Evolutionary conservation across 2,329 filamentous ascomycete species (phyloP), one percentile per base, ranked within the genome.

Genomic region (Penicillium capsulatum): DNA sequence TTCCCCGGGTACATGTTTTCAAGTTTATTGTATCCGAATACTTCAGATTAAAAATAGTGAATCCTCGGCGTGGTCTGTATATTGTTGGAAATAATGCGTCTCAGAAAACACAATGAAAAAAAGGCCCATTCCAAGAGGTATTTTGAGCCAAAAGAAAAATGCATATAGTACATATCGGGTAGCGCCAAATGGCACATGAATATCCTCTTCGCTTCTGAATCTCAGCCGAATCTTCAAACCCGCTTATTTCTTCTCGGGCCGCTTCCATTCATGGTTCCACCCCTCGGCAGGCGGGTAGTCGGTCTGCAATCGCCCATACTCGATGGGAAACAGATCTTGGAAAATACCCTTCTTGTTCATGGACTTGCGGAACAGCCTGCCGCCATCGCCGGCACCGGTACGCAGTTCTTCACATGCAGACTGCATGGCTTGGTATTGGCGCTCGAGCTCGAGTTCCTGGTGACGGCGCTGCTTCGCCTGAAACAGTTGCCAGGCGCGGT

Each of bases 201-300:
- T 30, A 30, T 31, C 36, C 38, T 29, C 9, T 22, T 22, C 19
- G 9, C 19, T 5, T 22, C n/a, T n/a, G n/a, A n/a, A n/a, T n/a
- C n/a, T 22, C 19, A 22, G 9, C 19, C 5, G 19, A 22, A 22
- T 9, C 19, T 27, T 1, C 17, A 7, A 29, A 15, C 4, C 8
- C 5, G n/a, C 29, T 30, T 52, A 55, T 48, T 47, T 54, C 45
- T 49, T 48, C 39, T 51, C 49, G 37, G 54, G 68, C 67, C 83
- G 78, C 72, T 81, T 94, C 92, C 92, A 98, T 9, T 73, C 83
- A 68, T 94, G 82, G 70, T 97, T 92, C 89, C 91, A 98, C n/a
- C 87, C 80, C 52, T 83, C 79, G 58, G 75, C 76, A 1, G 75
- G 72, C 5, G 91, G 91, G 34, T 79, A 87, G 61, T 97, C 91